These are phyloP conservation scores for Claviceps paspali DNA, from an alignment of 2,329 filamentous ascomycete genomes.

Conservation along the genomic window DNA sequence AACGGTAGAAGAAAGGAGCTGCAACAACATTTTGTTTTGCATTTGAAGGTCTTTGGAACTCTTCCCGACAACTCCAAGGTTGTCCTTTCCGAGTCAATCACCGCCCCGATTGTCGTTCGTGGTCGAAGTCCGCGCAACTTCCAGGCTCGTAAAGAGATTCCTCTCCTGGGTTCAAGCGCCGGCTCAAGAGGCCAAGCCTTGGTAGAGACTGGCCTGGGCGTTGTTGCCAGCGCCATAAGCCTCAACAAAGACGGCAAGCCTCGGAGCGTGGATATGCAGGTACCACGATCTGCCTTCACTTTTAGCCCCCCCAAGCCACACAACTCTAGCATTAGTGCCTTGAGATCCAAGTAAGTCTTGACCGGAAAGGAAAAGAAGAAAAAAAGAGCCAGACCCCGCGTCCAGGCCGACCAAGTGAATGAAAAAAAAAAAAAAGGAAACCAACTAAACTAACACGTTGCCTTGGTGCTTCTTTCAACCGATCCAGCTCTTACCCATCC, in stretches of 20 bases:
- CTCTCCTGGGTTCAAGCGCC: constrained; percentile 62
- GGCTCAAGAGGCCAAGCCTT: constrained; percentile 64
- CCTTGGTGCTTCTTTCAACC: constrained; percentile 26
- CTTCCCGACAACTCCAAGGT: constrained; percentile 72
- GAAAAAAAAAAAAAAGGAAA: too few species aligned
- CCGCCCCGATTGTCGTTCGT: constrained; percentile 83
- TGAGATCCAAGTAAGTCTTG: constrained; percentile 43
- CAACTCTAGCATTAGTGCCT: constrained; percentile 32
- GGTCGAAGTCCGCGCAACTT: constrained; percentile 91
- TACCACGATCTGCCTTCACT: constrained; percentile 41
- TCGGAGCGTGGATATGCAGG: constrained; percentile 34
- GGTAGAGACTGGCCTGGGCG: constrained; percentile 46
- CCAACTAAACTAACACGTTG: too few species aligned
- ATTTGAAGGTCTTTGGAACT: constrained; percentile 72
- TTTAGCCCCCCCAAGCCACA: constrained; percentile 43
- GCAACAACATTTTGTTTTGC: constrained; percentile 88
- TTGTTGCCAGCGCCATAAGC: constrained; percentile 40
- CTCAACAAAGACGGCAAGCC: constrained; percentile 40
- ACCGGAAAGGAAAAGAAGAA: constrained; percentile 12
- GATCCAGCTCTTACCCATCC: constrained; percentile 39
- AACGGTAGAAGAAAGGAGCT: constrained; percentile 89
- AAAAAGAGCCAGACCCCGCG: too few species aligned
- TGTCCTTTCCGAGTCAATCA: constrained; percentile 68
- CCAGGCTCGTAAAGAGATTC: constrained; percentile 83
- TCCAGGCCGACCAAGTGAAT: too few species aligned